Evolutionary conservation across 768 basidiomycete species (phyloP), one percentile per base, ranked within the genome.

Genomic region (Rhodotorula graminis): DNA sequence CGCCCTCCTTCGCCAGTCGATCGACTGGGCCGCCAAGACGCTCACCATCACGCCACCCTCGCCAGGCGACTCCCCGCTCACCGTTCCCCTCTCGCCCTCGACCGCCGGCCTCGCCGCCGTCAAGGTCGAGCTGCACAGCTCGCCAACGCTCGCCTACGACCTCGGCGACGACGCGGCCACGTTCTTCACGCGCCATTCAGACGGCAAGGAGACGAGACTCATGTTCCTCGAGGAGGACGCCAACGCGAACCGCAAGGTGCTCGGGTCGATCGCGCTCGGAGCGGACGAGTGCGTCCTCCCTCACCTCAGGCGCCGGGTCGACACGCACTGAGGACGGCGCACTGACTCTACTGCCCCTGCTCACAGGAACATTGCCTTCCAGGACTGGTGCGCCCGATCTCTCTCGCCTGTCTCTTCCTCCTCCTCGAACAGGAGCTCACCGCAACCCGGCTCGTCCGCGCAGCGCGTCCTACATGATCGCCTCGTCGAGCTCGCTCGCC

Each of bases 161-260:
- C 27, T 55, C 29, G 67, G 67, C 44, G 67, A 68, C 29, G 53
- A 61, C 16, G 67, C 67, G 1, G 61, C 52, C 2, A 52, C 50
- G 8, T 68, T 68, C 67, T 68, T 68, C 27, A 61, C 61, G 23
- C 31, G 21, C 29, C 37, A 29, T 2, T n/a, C 37, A 0, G 60
- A 46, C 14, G 67, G 67, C 3, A 55, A 47, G 31, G 61, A 29
- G 25, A 62, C 67, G 6, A 18, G 67, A 29, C 23, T 68, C 25
- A 53, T 55, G 29, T 68, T 11, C 16, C 53, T 68, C 2, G 61
- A 61, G 7, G 60, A 61, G 29, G 27, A 23, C 1, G 42, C 21
- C 4, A 55, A 52, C 25, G 60, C 60, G 4, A n/a, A 53, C 40
- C 16, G 63, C n/a, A 55, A 44, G 25, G 67, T 68, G 42, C 61